A percentile compares a stretch with the other conserved stretches of the same genome.
Conservation (phyloP, 1,284 basidiomycete species). For the Microbotryomycetes sp. region DNA sequence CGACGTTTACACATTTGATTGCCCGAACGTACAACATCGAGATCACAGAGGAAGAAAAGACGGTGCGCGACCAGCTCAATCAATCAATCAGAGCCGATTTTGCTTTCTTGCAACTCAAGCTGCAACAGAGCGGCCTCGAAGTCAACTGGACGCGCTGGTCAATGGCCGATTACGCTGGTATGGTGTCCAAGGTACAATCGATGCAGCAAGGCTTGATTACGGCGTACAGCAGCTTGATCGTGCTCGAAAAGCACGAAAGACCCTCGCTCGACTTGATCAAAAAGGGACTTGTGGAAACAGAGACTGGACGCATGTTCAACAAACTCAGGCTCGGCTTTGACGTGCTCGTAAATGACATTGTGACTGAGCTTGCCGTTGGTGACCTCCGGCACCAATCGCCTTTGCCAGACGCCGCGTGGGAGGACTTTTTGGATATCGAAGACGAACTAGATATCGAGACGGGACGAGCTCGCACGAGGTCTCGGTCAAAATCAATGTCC, state of each 20-base stretch:
- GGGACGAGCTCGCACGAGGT: not conserved
- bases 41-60: conserved; percentile 40
- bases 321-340: conserved; percentile 14
- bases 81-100: conserved; percentile 40
- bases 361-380: conserved; percentile 8
- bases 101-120: conserved; percentile 37
- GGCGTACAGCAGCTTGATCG: conserved; percentile 35
- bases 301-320: not conserved
- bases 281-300: not conserved
- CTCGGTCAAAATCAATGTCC: not conserved
- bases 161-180: conserved; percentile 37
- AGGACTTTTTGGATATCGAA: conserved; percentile 3
- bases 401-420: conserved; percentile 7
- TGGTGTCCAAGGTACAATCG: conserved; percentile 34
- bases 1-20: conserved; percentile 35
- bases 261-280: conserved; percentile 9
- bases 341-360: conserved; percentile 16
- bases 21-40: conserved; percentile 40
- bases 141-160: conserved; percentile 40
- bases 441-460: not conserved
- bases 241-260: conserved; percentile 15
- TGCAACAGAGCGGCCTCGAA: conserved; percentile 33
- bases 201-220: conserved; percentile 41
- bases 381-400: not conserved
- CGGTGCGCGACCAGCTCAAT: conserved; percentile 37